phyloP scores from a whole-genome alignment of 805 yeast species.

The Candida bentonensis region DNA sequence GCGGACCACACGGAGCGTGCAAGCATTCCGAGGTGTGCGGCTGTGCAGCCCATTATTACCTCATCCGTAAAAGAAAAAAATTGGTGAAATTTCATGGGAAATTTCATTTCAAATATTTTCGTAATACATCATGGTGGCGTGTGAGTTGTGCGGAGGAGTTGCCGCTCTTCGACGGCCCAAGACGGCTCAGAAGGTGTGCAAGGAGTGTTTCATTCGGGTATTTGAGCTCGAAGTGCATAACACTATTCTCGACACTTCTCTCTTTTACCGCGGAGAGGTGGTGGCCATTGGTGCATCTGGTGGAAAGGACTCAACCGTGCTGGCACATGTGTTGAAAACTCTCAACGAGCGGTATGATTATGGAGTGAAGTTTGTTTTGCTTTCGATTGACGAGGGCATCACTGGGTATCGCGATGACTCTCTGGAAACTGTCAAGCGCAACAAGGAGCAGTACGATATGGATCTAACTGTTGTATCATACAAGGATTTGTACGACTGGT shows the following conservation, averaged over 20 bases:
- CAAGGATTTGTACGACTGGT: constrained; percentile 86
- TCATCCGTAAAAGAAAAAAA: too few relatives aligned
- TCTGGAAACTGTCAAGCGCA: constrained; percentile 89
- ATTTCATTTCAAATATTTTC: not conserved
- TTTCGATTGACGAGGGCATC: constrained; percentile 93
- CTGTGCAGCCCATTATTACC: too few relatives aligned
- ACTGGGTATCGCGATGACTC: constrained; percentile 96
- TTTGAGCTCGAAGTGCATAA: constrained; percentile 94
- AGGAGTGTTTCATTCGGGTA: constrained; percentile 74
- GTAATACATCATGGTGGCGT: constrained; percentile 24
- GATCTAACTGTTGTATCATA: constrained; percentile 74
- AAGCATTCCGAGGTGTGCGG: too few relatives aligned
- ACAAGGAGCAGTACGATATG: constrained; percentile 71
- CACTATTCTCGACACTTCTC: constrained; percentile 55
- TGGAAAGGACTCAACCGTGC: constrained; percentile 93
- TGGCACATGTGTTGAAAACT: constrained; percentile 76
- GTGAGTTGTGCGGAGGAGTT: constrained; percentile 72
- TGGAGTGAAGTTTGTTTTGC: constrained; percentile 68
- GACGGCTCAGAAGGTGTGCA: constrained; percentile 78
- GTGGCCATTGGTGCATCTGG: constrained; percentile 99
- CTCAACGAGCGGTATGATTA: constrained; percentile 80
- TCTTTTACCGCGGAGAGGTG: constrained; percentile 68
- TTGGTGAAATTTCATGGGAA: too few relatives aligned
- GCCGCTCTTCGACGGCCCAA: constrained; percentile 89
- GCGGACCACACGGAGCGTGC: too few relatives aligned